Conservation (phyloP, 2,329 filamentous ascomycete species). For the Penicillium sp. region DNA sequence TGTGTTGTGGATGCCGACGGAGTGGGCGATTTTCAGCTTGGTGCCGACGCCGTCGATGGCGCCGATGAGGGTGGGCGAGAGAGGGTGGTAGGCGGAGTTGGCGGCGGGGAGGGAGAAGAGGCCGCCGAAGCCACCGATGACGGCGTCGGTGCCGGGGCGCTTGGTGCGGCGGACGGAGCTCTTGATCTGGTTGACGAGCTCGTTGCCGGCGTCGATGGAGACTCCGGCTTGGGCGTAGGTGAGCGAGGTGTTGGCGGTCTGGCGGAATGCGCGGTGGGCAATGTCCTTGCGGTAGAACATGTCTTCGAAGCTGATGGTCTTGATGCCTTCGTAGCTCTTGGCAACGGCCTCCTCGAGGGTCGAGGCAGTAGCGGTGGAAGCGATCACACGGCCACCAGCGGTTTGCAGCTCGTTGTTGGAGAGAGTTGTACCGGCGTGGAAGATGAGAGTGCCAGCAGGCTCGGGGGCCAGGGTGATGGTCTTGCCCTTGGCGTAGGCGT, state of each 20-base stretch:
- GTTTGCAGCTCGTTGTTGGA: slow-evolving; percentile 64
- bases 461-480: slow-evolving; percentile 55
- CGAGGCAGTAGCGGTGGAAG: slow-evolving; percentile 73
- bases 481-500: slow-evolving; percentile 75
- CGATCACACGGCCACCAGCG: slow-evolving; percentile 86
- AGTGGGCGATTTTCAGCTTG: slow-evolving; percentile 93
- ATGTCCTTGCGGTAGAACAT: slow-evolving; percentile 96
- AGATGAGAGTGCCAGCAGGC: slow-evolving; percentile 64
- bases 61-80: slow-evolving; percentile 78
- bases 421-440: slow-evolving; percentile 84
- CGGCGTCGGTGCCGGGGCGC: slow-evolving; percentile 80
- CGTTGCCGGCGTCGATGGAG: slow-evolving; percentile 89
- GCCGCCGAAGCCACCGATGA: slow-evolving; percentile 94
- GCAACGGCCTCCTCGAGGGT: slow-evolving; percentile 78
- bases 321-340: slow-evolving; percentile 80
- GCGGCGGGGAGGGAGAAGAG: slow-evolving; percentile 68
- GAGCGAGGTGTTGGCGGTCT: slow-evolving; percentile 47
- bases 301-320: slow-evolving; percentile 74
- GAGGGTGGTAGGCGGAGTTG: slow-evolving; percentile 67
- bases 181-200: slow-evolving; percentile 89
- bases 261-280: slow-evolving; percentile 61
- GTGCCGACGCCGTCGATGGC: slow-evolving; percentile 96
- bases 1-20: slow-evolving; percentile 83
- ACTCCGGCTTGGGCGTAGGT: slow-evolving; percentile 94
- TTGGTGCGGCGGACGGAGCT: slow-evolving; percentile 78